Conservation (phyloP, 495 filamentous ascomycete genomes). For the Cryomyces minteri region DNA sequence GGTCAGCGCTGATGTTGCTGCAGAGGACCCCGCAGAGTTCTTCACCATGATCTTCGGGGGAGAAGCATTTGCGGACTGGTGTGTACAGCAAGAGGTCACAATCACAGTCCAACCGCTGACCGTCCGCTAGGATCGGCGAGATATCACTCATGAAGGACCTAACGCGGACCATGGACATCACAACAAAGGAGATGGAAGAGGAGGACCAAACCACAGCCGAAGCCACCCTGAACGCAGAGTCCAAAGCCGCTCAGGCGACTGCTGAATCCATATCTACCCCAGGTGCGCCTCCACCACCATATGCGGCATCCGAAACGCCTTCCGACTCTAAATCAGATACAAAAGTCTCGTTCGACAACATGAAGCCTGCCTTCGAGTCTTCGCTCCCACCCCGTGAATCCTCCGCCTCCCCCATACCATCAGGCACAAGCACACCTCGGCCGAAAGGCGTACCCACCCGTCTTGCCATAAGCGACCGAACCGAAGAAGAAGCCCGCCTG, state of each 20-base stretch:
- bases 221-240: conserved; percentile 11
- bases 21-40: conserved; percentile 91
- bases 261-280: conserved; percentile 8
- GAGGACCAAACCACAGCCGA: conserved; percentile 11
- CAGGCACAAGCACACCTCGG: conserved; percentile 51
- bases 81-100: not conserved
- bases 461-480: conserved; percentile 72
- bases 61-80: conserved; percentile 66
- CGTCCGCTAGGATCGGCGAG: conserved; percentile 20
- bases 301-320: conserved; percentile 2
- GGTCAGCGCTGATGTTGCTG: conserved; percentile 10
- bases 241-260: conserved; percentile 30
- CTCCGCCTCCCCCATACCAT: conserved; percentile 10
- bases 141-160: conserved; percentile 27
- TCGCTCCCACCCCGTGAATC: not conserved
- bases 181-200: conserved; percentile 21
- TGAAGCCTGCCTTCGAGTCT: not conserved
- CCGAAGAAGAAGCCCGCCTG: conserved; percentile 66
- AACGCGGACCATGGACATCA: conserved; percentile 26
- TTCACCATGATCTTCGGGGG: conserved; percentile 98
- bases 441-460: conserved; percentile 48
- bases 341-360: conserved; percentile 1
- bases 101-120: not conserved
- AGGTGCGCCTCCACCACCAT: conserved; percentile 3
- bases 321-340: conserved; percentile 6